Conservation (phyloP, 1,284 basidiomycete genomes). For the Ceratobasidium sp. region DNA sequence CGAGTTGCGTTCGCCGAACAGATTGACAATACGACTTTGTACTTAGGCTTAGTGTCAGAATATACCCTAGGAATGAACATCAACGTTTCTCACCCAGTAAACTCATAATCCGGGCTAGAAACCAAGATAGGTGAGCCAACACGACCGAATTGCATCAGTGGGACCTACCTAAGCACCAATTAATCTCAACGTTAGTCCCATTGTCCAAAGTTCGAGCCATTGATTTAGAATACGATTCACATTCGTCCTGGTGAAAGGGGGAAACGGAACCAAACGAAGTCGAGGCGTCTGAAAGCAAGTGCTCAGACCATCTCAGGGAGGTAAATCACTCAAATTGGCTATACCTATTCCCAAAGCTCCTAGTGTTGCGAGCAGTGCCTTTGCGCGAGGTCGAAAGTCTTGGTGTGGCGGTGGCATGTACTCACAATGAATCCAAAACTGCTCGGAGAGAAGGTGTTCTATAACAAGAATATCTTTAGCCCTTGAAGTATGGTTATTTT, state of each 20-base stretch:
- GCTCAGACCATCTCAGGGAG: not conserved
- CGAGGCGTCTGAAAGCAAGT: slow-evolving; percentile 2
- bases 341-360: slow-evolving; percentile 10
- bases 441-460: slow-evolving; percentile 25
- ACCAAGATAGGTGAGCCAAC: not conserved
- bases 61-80: not conserved
- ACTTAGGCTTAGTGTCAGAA: not conserved
- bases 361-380: slow-evolving; percentile 8
- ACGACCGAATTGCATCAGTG: not conserved
- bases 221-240: slow-evolving; percentile 12
- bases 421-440: slow-evolving; percentile 33
- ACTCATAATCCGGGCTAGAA: slow-evolving; percentile 23
- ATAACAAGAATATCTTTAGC: not conserved
- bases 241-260: slow-evolving; percentile 16
- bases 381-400: not conserved
- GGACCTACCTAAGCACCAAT: slow-evolving; percentile 28
- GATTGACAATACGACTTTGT: slow-evolving; percentile 22
- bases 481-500: not conserved
- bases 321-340: not conserved
- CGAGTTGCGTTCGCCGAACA: slow-evolving; percentile 14
- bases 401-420: slow-evolving; percentile 13
- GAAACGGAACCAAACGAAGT: slow-evolving; percentile 26
- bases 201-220: slow-evolving; percentile 6
- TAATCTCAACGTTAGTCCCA: slow-evolving; percentile 5
- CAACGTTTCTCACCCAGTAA: slow-evolving; percentile 7